phyloP scores from a whole-genome alignment of 495 filamentous ascomycete species.

The Hypoxylon lienhwacheense region DNA sequence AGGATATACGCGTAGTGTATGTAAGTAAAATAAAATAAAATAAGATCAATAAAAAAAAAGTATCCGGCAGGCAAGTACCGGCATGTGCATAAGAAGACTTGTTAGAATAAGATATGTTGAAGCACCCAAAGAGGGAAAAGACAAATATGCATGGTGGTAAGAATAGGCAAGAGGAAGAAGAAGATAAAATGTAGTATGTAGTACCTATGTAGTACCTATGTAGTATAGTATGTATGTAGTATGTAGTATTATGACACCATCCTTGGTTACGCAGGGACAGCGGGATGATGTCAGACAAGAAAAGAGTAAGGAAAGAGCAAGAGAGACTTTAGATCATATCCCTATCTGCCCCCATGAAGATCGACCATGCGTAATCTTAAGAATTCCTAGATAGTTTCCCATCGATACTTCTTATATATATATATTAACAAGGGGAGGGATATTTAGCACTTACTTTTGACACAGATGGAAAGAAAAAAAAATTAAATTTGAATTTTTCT shows the following conservation, averaged over 20 bases:
- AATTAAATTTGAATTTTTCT: slow-evolving; percentile 2
- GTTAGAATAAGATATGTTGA: background rate
- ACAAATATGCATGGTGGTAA: background rate
- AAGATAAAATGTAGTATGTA: background rate
- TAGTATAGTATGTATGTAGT: too few species aligned
- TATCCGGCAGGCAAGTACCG: too few species aligned
- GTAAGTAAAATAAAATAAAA: too few species aligned
- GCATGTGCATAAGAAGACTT: too few species aligned
- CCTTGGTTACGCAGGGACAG: slow-evolving; percentile 32
- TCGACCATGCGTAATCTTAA: slow-evolving; percentile 34
- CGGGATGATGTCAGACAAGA: slow-evolving; percentile 37
- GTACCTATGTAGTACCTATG: too few species aligned
- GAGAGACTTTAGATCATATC: slow-evolving; percentile 15
- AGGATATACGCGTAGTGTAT: too few species aligned
- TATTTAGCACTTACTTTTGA: too few species aligned
- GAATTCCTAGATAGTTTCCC: slow-evolving; percentile 25
- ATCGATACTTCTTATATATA: slow-evolving; percentile 27
- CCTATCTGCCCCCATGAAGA: slow-evolving; percentile 13
- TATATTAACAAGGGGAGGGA: slow-evolving; percentile 27
- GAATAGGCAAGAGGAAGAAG: background rate
- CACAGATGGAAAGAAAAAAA: background rate
- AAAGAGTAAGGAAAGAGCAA: slow-evolving; percentile 9
- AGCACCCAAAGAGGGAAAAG: background rate
- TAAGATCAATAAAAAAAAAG: too few species aligned
- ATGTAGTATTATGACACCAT: slow-evolving; percentile 37